These are phyloP conservation scores for Teratosphaeria viscida DNA, from an alignment of 2,329 filamentous ascomycete species.

Conservation along the genomic window DNA sequence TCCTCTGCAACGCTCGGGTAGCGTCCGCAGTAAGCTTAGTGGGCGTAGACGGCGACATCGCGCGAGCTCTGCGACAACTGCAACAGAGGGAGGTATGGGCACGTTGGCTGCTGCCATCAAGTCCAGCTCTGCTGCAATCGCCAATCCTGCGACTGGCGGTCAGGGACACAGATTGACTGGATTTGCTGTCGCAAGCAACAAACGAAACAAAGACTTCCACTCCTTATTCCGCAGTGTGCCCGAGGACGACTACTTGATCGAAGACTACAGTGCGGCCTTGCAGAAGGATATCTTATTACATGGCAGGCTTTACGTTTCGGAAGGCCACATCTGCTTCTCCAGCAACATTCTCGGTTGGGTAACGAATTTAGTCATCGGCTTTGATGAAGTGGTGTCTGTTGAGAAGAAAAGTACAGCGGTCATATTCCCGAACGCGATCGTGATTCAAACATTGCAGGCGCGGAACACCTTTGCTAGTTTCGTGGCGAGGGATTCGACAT, in stretches of 20 bases:
- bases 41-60: conserved; percentile 54
- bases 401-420: conserved; percentile 95
- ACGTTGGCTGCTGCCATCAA: conserved; percentile 64
- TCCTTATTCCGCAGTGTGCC: conserved; percentile 89
- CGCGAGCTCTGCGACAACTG: conserved; percentile 61
- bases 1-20: conserved; percentile 44
- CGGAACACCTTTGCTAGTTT: conserved; percentile 95
- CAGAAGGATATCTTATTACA: conserved; percentile 93
- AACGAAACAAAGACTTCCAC: conserved; percentile 92
- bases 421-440: conserved; percentile 92
- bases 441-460: conserved; percentile 90
- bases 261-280: conserved; percentile 94
- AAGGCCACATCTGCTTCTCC: conserved; percentile 95
- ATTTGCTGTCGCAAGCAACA: conserved; percentile 92
- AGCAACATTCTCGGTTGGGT: conserved; percentile 99
- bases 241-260: conserved; percentile 94
- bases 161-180: conserved; percentile 72
- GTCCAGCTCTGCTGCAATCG: conserved; percentile 59
- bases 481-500: conserved; percentile 86
- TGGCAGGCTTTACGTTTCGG: conserved; percentile 87
- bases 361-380: conserved; percentile 93
- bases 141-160: conserved; percentile 47
- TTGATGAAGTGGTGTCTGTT: conserved; percentile 92
- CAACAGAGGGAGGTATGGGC: conserved; percentile 49
- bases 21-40: conserved; percentile 44